Evolutionary conservation across 179 eudicot species (phyloP).

Genomic region (Beta corolliflora): DNA sequence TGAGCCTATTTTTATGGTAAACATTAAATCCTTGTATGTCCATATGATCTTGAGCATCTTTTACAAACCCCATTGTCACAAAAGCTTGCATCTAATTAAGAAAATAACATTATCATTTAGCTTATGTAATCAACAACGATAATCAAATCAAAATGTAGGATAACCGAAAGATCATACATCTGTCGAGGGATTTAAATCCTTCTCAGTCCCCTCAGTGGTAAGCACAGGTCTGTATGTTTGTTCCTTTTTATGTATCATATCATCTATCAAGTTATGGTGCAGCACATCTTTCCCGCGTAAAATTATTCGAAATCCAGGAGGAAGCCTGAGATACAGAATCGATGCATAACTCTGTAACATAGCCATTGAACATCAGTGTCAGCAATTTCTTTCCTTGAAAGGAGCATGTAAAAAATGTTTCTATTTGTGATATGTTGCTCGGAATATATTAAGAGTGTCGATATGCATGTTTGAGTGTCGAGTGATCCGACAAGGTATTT

Average conservation of each 20-base stretch:
- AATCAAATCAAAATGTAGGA: neutral
- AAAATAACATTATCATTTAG: neutral
- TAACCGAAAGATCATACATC: slow-evolving; percentile 9
- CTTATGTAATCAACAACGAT: neutral
- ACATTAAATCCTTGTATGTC: slow-evolving; percentile 86
- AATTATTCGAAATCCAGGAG: slow-evolving; percentile 46
- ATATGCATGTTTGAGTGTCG: no score
- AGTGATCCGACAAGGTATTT: no score
- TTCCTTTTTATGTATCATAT: slow-evolving; percentile 49
- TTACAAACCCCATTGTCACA: slow-evolving; percentile 66
- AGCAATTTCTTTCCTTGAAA: neutral
- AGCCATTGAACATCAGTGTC: neutral
- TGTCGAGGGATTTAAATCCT: slow-evolving; percentile 38
- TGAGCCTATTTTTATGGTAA: slow-evolving; percentile 77
- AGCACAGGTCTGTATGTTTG: slow-evolving; percentile 46
- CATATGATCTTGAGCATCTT: slow-evolving; percentile 70
- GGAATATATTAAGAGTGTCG: no score
- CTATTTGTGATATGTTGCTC: no score
- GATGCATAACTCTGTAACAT: slow-evolving; percentile 40
- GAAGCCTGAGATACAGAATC: slow-evolving; percentile 42
- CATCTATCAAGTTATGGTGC: slow-evolving; percentile 62
- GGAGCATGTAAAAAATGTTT: neutral
- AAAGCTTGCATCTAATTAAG: slow-evolving; percentile 54
- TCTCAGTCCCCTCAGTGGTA: slow-evolving; percentile 25
- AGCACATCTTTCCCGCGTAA: slow-evolving; percentile 64